Conservation (phyloP, 2,329 filamentous ascomycete genomes). For the Berkeleyomyces rouxiae region DNA sequence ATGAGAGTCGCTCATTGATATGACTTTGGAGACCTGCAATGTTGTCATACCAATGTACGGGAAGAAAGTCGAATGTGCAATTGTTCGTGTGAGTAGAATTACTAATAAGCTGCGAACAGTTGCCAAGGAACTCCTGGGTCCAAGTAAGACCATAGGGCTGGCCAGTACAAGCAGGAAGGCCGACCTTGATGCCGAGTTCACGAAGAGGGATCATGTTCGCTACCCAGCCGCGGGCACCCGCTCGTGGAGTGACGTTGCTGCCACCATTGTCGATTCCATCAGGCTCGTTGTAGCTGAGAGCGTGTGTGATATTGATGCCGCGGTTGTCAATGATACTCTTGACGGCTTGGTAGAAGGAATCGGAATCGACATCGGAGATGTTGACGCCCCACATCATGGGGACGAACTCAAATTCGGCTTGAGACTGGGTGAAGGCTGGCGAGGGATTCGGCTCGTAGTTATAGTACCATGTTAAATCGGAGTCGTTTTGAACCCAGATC, state of each 20-base stretch:
- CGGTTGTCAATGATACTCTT: slow-evolving; percentile 32
- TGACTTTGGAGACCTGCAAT: slow-evolving; percentile 52
- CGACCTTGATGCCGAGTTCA: slow-evolving; percentile 46
- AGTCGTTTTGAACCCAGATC: slow-evolving; percentile 41
- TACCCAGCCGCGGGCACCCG: slow-evolving; percentile 54
- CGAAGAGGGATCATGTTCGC: slow-evolving; percentile 53
- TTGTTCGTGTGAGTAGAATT: slow-evolving; percentile 25
- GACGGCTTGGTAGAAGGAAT: slow-evolving; percentile 44
- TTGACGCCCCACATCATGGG: slow-evolving; percentile 16
- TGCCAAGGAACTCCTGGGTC: slow-evolving; percentile 47
- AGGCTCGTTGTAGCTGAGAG: slow-evolving; percentile 69
- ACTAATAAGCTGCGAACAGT: slow-evolving; percentile 43
- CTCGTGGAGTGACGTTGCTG: slow-evolving; percentile 39
- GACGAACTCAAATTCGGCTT: slow-evolving; percentile 54
- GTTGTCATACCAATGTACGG: slow-evolving; percentile 52
- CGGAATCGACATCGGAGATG: slow-evolving; percentile 28
- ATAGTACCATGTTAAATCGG: slow-evolving; percentile 68
- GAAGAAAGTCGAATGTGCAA: slow-evolving; percentile 47
- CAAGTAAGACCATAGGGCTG: slow-evolving; percentile 43
- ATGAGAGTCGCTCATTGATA: slow-evolving; percentile 34
- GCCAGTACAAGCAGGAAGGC: slow-evolving; percentile 55
- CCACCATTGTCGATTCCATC: slow-evolving; percentile 46
- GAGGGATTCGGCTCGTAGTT: slow-evolving; percentile 51
- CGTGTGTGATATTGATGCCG: slow-evolving; percentile 44
- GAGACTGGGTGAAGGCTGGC: slow-evolving; percentile 29